Percentiles rank a stretch among this genome's conserved stretches.
Evolutionary conservation across 305 asterid genomes (phyloP).

Genomic region (Nicotiana rustica): DNA sequence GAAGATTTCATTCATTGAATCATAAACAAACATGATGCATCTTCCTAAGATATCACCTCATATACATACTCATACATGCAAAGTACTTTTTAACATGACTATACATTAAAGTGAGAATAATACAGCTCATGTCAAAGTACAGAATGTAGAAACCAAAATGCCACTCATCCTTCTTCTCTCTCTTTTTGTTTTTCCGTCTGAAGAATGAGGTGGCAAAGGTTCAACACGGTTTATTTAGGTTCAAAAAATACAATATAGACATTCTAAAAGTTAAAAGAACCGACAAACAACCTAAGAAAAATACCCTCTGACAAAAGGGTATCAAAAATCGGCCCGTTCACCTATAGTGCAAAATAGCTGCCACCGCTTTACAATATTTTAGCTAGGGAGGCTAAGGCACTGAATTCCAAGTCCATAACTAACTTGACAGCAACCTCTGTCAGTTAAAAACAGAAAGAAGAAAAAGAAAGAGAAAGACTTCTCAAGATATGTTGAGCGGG

Average conservation of each 20-base stretch:
- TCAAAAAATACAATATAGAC: constrained; percentile 9
- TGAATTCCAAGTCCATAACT: constrained; percentile 1
- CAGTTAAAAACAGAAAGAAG: no score
- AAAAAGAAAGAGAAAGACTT: no score
- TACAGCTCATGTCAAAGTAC: constrained; percentile 49
- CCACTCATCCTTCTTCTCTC: constrained; percentile 2
- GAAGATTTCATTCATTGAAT: constrained; percentile 9
- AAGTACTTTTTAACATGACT: neutral
- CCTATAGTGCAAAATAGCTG: neutral
- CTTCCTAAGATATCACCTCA: neutral
- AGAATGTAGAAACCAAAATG: constrained; percentile 10
- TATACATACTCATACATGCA: neutral
- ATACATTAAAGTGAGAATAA: constrained; percentile 55
- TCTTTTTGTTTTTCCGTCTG: neutral
- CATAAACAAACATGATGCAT: constrained; percentile 13
- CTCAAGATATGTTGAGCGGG: neutral
- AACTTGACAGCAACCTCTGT: no score
- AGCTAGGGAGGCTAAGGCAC: neutral
- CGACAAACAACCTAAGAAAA: constrained; percentile 27
- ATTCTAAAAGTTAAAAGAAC: constrained; percentile 25
- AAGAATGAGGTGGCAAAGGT: constrained; percentile 31
- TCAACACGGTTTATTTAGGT: constrained; percentile 33
- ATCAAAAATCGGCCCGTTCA: constrained; percentile 33
- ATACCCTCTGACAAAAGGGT: constrained; percentile 22
- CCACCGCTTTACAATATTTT: neutral